These are phyloP conservation scores for Daldinia decipiens DNA, from an alignment of 495 filamentous ascomycete genomes.

Conservation along the genomic window DNA sequence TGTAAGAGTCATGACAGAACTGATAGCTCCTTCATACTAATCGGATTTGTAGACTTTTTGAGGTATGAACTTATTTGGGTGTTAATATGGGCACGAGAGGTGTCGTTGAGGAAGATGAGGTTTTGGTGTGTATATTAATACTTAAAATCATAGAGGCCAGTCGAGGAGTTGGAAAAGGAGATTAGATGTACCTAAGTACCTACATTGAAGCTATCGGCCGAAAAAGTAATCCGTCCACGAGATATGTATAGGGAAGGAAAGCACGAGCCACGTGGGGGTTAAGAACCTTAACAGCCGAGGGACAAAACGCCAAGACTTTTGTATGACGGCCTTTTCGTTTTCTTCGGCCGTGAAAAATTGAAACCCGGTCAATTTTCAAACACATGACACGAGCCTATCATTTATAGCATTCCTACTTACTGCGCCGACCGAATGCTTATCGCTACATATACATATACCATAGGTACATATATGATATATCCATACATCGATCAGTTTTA, in stretches of 20 bases:
- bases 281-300: not conserved
- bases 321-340: conserved; percentile 8
- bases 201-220: not conserved
- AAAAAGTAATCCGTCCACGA: too few relatives aligned
- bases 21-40: too few relatives aligned
- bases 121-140: too few relatives aligned
- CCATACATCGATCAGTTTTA: conserved; percentile 4
- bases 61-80: too few relatives aligned
- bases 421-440: not conserved
- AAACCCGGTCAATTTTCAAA: too few relatives aligned
- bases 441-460: conserved; percentile 13
- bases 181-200: too few relatives aligned
- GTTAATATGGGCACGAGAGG: too few relatives aligned
- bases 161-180: too few relatives aligned
- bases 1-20: too few relatives aligned
- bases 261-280: conserved; percentile 30
- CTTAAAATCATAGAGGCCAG: too few relatives aligned
- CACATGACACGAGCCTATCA: conserved; percentile 38
- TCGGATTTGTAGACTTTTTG: too few relatives aligned
- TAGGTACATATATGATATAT: not conserved
- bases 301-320: conserved; percentile 11
- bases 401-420: conserved; percentile 17
- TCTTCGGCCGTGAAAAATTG: not conserved
- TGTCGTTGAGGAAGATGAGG: too few relatives aligned
- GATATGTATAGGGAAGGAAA: not conserved